A percentile compares a stretch with the other conserved stretches of the same genome.
Conservation (phyloP, 1,284 basidiomycete species). For the Ustilago cynodontis region DNA sequence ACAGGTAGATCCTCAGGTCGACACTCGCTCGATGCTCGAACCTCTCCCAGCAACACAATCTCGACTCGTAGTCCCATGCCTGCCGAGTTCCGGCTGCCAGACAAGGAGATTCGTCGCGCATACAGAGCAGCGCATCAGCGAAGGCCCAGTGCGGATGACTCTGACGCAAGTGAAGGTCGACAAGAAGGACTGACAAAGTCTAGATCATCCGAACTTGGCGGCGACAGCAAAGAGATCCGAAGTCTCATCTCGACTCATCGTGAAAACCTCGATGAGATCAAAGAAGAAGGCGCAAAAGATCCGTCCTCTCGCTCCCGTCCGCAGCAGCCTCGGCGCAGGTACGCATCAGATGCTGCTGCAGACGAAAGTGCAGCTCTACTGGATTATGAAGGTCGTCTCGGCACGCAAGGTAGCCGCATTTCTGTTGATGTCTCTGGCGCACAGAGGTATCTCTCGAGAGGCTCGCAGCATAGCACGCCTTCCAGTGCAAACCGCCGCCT, state of each 20-base stretch:
- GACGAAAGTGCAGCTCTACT: constrained; percentile 18
- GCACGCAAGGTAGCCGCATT: constrained; percentile 43
- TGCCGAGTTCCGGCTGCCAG: constrained; percentile 46
- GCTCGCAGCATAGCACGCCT: constrained; percentile 40
- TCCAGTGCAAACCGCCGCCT: constrained; percentile 26
- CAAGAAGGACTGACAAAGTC: neutral
- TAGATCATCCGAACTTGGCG: neutral
- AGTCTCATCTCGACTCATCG: constrained; percentile 19
- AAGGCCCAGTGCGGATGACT: constrained; percentile 27
- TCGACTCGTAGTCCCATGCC: constrained; percentile 46
- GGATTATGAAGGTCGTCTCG: constrained; percentile 40
- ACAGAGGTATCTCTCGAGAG: constrained; percentile 39
- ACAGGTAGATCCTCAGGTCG: constrained; percentile 29
- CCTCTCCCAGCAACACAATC: constrained; percentile 12
- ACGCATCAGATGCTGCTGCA: constrained; percentile 43
- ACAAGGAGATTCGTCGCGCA: constrained; percentile 46
- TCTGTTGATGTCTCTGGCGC: constrained; percentile 51
- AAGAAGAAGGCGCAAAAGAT: constrained; percentile 22
- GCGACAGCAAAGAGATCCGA: constrained; percentile 4
- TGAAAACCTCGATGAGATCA: constrained; percentile 39
- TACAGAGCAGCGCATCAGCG: constrained; percentile 44
- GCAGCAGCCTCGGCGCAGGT: constrained; percentile 30
- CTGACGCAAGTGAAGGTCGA: constrained; percentile 22
- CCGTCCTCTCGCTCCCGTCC: neutral
- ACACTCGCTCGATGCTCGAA: constrained; percentile 25